Conservation (phyloP, 2,329 filamentous ascomycete species). For the Colletotrichum magnum region DNA sequence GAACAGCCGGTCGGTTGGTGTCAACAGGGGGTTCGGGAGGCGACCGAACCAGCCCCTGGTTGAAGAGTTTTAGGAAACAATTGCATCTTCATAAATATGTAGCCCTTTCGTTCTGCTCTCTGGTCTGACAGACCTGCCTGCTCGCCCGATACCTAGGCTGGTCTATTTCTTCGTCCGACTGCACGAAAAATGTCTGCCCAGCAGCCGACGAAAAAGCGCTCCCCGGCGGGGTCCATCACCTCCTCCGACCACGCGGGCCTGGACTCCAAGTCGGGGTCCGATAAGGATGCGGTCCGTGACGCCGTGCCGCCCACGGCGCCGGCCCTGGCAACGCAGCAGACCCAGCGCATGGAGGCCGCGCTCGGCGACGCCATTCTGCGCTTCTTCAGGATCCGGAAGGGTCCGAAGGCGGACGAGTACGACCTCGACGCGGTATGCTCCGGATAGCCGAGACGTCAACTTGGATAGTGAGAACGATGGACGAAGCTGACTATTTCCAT, state of each 20-base stretch:
- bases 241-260: constrained; percentile 30
- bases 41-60: background rate
- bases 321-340: constrained; percentile 46
- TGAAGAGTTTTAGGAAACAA: background rate
- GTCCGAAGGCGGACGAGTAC: constrained; percentile 44
- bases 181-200: constrained; percentile 26
- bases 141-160: background rate
- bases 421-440: constrained; percentile 49
- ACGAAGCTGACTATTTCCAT: background rate
- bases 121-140: background rate
- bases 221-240: constrained; percentile 26
- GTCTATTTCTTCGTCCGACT: background rate
- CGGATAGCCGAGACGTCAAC: constrained; percentile 37
- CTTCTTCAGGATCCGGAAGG: constrained; percentile 51
- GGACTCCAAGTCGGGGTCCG: constrained; percentile 9
- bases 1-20: background rate
- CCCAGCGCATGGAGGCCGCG: constrained; percentile 48
- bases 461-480: background rate
- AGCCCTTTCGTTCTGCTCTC: background rate
- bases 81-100: background rate
- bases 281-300: constrained; percentile 8
- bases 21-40: constrained; percentile 16
- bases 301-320: constrained; percentile 31
- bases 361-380: constrained; percentile 51
- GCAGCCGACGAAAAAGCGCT: constrained; percentile 6